A percentile compares a stretch with the other conserved stretches of the same genome.
Conservation (phyloP, 2,329 filamentous ascomycete genomes). For the Arthroderma sp. region DNA sequence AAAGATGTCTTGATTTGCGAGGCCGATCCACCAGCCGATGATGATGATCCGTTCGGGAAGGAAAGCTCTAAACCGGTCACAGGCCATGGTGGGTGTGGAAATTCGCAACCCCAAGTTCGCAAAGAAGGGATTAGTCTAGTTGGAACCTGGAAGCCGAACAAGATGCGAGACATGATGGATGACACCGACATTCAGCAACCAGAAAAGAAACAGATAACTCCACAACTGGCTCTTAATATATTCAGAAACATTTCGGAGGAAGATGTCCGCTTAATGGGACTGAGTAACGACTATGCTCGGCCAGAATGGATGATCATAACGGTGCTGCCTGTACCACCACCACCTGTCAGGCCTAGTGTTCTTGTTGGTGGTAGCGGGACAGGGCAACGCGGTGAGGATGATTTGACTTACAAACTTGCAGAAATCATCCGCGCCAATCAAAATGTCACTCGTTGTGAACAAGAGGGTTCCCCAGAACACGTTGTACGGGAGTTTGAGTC, state of each 20-base stretch:
- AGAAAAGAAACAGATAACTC: slow-evolving; percentile 70
- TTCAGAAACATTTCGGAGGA: slow-evolving; percentile 72
- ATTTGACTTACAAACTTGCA: slow-evolving; percentile 97
- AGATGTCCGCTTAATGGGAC: slow-evolving; percentile 72
- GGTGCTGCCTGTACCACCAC: slow-evolving; percentile 86
- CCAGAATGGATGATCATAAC: slow-evolving; percentile 98
- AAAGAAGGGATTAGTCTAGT: slow-evolving; percentile 75
- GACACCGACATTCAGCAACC: slow-evolving; percentile 47
- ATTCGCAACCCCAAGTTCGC: slow-evolving; percentile 74
- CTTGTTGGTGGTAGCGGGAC: slow-evolving; percentile 90
- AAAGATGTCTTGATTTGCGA: slow-evolving; percentile 80
- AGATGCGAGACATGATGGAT: slow-evolving; percentile 60
- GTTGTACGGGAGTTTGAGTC: slow-evolving; percentile 83
- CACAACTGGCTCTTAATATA: slow-evolving; percentile 71
- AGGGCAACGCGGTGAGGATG: slow-evolving; percentile 90
- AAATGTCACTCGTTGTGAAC: slow-evolving; percentile 80
- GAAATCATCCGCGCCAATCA: slow-evolving; percentile 97
- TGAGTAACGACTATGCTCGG: slow-evolving; percentile 88
- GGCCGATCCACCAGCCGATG: slow-evolving; percentile 55
- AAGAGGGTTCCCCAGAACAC: slow-evolving; percentile 83
- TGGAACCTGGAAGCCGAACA: slow-evolving; percentile 57
- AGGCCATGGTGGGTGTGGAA: slow-evolving; percentile 83
- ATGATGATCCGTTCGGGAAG: slow-evolving; percentile 56
- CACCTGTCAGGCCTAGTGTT: slow-evolving; percentile 90
- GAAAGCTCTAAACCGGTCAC: slow-evolving; percentile 41